These are phyloP conservation scores for Mucuna pruriens DNA, from an alignment of 306 rosid species.

Conservation along the genomic window DNA sequence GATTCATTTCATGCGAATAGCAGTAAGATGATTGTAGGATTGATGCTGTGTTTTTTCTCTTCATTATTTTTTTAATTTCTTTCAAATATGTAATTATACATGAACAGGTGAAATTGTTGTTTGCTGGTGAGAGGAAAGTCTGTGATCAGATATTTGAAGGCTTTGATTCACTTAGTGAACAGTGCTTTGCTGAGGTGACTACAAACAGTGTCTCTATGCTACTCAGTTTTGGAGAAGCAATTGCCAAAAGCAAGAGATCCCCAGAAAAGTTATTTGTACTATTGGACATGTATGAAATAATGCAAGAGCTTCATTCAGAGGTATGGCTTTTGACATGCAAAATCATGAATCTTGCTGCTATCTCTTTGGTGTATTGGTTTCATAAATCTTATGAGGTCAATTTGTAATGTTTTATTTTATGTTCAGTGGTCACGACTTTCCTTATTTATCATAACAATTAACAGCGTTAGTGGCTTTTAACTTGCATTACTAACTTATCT, in stretches of 20 bases:
- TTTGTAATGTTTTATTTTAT: constrained; percentile 1
- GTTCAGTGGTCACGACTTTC: not conserved
- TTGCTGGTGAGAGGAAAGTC: constrained; percentile 94
- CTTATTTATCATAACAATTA: constrained; percentile 1
- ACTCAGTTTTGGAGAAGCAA: constrained; percentile 96
- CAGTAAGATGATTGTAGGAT: constrained; percentile 61
- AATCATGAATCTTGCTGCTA: constrained; percentile 9
- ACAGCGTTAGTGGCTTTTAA: constrained; percentile 4
- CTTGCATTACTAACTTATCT: not conserved
- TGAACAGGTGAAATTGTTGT: constrained; percentile 85
- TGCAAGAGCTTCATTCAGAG: constrained; percentile 97
- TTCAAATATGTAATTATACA: constrained; percentile 36
- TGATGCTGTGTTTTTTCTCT: not conserved
- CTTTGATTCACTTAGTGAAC: constrained; percentile 83
- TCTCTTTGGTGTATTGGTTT: constrained; percentile 1
- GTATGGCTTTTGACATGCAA: constrained; percentile 48
- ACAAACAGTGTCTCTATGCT: constrained; percentile 82
- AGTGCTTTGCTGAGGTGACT: constrained; percentile 95
- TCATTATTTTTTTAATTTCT: not conserved
- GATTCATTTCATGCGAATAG: constrained; percentile 99
- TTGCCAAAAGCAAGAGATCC: constrained; percentile 95
- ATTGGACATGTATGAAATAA: constrained; percentile 96
- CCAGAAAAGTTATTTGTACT: constrained; percentile 97
- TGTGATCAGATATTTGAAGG: constrained; percentile 92
- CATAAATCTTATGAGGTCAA: constrained; percentile 8